A percentile compares a stretch with the other conserved stretches of the same genome.
Evolutionary conservation across 768 basidiomycete genomes (phyloP).

Genomic region (Xerocomus spinulosus): DNA sequence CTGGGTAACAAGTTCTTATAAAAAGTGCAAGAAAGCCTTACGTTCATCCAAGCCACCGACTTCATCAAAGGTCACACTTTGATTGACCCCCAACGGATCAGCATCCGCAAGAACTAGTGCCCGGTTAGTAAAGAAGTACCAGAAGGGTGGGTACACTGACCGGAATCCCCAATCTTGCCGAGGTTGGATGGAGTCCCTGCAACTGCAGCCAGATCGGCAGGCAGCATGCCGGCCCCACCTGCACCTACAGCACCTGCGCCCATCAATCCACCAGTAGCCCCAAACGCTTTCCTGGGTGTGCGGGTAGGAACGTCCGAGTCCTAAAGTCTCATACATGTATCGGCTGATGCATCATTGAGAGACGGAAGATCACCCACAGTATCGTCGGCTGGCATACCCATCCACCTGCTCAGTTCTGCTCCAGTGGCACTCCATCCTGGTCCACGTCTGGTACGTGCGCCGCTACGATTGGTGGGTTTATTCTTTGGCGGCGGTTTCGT

Average conservation of each 20-base stretch:
- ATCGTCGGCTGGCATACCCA: conserved; percentile 69
- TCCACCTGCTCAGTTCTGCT: conserved; percentile 72
- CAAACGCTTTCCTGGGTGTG: conserved; percentile 66
- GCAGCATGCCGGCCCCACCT: conserved; percentile 53
- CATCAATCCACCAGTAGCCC: conserved; percentile 49
- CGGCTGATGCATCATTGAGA: not conserved
- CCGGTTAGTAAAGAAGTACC: conserved; percentile 10
- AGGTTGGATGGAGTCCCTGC: conserved; percentile 82
- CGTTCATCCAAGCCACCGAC: conserved; percentile 95
- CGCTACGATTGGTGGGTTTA: conserved; percentile 38
- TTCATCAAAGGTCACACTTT: conserved; percentile 92
- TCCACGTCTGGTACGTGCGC: conserved; percentile 39
- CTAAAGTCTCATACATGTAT: conserved; percentile 28
- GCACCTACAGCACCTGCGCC: conserved; percentile 42
- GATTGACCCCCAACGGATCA: conserved; percentile 91
- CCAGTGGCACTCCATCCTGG: conserved; percentile 79
- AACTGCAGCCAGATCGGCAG: conserved; percentile 53
- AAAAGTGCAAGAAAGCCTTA: conserved; percentile 38
- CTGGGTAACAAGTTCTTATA: not conserved
- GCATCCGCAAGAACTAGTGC: conserved; percentile 80
- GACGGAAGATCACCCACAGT: conserved; percentile 44
- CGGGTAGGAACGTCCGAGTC: conserved; percentile 70
- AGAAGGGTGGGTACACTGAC: conserved; percentile 35
- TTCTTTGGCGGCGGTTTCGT: conserved; percentile 37
- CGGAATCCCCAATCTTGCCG: conserved; percentile 77